These are phyloP conservation scores for Aspergillus latus DNA, from an alignment of 2,329 filamentous ascomycete genomes.

Conservation along the genomic window DNA sequence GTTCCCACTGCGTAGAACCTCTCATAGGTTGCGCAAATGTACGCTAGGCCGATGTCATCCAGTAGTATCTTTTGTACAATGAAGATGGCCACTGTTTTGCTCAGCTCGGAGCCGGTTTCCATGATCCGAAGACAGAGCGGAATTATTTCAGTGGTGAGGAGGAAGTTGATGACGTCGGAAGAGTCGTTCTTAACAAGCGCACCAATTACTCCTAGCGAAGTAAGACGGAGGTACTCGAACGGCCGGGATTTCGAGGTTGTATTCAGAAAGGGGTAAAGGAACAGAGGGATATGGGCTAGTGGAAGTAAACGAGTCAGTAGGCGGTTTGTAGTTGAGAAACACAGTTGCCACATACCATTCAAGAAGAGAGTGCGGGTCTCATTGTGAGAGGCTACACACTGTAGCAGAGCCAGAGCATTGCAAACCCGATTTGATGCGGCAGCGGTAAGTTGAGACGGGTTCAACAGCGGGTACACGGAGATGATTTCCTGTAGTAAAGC, in stretches of 20 bases:
- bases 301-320: background rate
- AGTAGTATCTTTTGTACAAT: conserved; percentile 98
- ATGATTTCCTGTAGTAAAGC: conserved; percentile 97
- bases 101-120: conserved; percentile 97
- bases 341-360: conserved; percentile 63
- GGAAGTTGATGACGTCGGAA: conserved; percentile 97
- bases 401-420: conserved; percentile 90
- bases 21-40: conserved; percentile 98
- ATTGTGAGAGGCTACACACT: conserved; percentile 96
- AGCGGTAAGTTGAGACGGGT: conserved; percentile 93
- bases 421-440: conserved; percentile 97
- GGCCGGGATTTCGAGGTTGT: conserved; percentile 97
- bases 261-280: conserved; percentile 97
- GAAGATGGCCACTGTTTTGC: conserved; percentile 98
- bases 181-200: conserved; percentile 98
- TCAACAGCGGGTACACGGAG: conserved; percentile 94
- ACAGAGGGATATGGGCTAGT: conserved; percentile 91
- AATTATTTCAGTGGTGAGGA: conserved; percentile 97
- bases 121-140: conserved; percentile 96
- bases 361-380: conserved; percentile 92
- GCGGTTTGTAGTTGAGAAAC: conserved; percentile 3
- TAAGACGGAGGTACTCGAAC: conserved; percentile 95
- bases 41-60: conserved; percentile 93
- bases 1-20: conserved; percentile 97
- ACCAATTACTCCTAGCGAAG: conserved; percentile 92